Conservation (phyloP, 345 rosid species). For the Dipteronia sinensis region DNA sequence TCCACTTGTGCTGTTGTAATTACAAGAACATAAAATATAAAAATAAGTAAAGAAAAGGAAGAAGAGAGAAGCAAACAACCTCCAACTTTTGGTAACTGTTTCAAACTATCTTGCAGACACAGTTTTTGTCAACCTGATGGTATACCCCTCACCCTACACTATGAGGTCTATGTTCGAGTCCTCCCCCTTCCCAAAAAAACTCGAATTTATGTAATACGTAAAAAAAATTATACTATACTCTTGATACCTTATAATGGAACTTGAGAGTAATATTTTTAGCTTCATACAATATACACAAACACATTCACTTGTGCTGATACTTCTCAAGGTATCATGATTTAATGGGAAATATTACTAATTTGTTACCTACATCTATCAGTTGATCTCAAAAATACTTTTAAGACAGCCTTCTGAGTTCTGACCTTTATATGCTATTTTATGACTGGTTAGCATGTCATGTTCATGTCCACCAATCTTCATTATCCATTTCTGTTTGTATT, state of each 20-base stretch:
- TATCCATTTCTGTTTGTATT: background rate
- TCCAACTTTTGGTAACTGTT: background rate
- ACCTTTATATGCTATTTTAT: background rate
- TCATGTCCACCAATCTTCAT: background rate
- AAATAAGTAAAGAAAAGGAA: background rate
- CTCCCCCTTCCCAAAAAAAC: too few species aligned
- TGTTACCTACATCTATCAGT: background rate
- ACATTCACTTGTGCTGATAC: background rate
- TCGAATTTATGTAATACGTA: too few species aligned
- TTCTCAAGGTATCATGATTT: slow-evolving; percentile 1
- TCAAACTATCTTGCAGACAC: background rate
- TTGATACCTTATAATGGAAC: background rate
- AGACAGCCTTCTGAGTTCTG: background rate
- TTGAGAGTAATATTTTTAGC: background rate
- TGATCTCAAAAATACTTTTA: background rate
- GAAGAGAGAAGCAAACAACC: background rate
- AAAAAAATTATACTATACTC: background rate
- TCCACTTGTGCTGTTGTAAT: background rate
- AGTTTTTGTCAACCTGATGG: background rate
- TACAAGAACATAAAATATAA: background rate
- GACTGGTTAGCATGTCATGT: background rate
- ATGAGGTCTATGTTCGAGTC: too few species aligned
- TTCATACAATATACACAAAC: background rate
- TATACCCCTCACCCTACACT: too few species aligned
- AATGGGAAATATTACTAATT: background rate